Base-by-base conservation (phyloP, 192 early-diverging fungal genomes). In the Chytriomyces sp. region DNA sequence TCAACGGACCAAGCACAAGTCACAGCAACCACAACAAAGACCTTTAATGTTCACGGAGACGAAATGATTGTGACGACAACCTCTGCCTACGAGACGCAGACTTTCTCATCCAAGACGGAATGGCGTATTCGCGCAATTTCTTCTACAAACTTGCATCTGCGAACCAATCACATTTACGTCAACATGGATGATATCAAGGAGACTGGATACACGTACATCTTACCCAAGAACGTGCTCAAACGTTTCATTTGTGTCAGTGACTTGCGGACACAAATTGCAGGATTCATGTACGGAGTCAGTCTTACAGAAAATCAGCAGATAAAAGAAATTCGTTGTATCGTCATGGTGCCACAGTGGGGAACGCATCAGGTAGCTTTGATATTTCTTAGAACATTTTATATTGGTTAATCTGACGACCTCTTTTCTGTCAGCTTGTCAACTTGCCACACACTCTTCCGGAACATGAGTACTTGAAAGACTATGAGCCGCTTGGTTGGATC, bases 91-190 rank as follows among this genome's bases (percentile, higher is more conserved):
- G 97, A 98, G 84, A 92, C 94, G 6, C 94, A 96, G 84, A 95
- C 95, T 5, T 99, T 99, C 82, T 89, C 92, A n/a, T 97, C 96
- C 59, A 98, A 99, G 87, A 98, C 96, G 6, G 97, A 99, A 81
- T 99, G 97, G 97, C 94, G 97, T 70, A 90, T 96, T 60, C 92
- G 97, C 50, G 96, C 97, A n/a, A 94, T 99, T 65, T 95, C 97
- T 5, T 92, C 96, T 8, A 96, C 96, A 70, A 98, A 97, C 81
- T 82, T 99, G 81, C 93, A 94, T 69, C 82, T 98, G 68, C 93
- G 96, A 74, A 97, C 97, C 5, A 94, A 96, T 81, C 94, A 98
- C 82, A 92, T 99, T 80, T 98, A 96, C 76, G 96, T 99, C 50
- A 91, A 95, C 67, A 92, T 95, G 49, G 96, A 98, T 67, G 96